Evolutionary conservation across 2,329 filamentous ascomycete genomes (phyloP), one percentile per base, ranked within the genome.

Genomic region (Claviceps spartinae): DNA sequence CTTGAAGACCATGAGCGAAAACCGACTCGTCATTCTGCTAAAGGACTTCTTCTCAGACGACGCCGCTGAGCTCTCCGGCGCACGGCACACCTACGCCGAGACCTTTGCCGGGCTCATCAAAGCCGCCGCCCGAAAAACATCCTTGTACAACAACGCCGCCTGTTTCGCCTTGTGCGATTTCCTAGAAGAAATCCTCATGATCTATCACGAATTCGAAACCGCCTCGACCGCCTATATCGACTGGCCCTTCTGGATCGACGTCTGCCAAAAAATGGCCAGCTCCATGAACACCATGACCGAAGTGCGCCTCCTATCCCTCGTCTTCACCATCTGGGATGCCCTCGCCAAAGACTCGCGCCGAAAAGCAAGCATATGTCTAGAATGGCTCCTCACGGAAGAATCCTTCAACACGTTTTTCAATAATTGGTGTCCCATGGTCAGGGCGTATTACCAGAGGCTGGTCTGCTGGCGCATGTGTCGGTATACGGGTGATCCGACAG

Each of bases 381-480:
- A 82, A 22, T 90, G 93, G 73, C 69, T 96, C 41, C 71, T 96
- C 13, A 77, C 82, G 6, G 82, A 86, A 51, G 75, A 82, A 26
- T 78, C 85, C 2, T 95, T 95, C 64, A 81, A 86, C 62, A 81
- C 79, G 55, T 82, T 88, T 55, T 96, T 95, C 69, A 91, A 86
- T 62, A 88, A 95, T 62, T 95, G 90, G 89, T 95, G 88, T 62
- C 88, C 90, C 0, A 95, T 95, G 90, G 88, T 95, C 22, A 80
- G 90, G 55, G 85, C 88, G 14, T 96, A 95, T 66, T 96, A 85
- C 64, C 93, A 95, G 78, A 86, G 90, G 47, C 71, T 96, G 48
- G 68, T 95, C 22, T 95, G 88, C 67, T 96, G 90, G 90, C 81
- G 89, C 54, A 73, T 96, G 47, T 91, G 86, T 57, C 78, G 90